Conservation (phyloP, 2,329 filamentous ascomycete genomes). For the Epichloe glyceriae region DNA sequence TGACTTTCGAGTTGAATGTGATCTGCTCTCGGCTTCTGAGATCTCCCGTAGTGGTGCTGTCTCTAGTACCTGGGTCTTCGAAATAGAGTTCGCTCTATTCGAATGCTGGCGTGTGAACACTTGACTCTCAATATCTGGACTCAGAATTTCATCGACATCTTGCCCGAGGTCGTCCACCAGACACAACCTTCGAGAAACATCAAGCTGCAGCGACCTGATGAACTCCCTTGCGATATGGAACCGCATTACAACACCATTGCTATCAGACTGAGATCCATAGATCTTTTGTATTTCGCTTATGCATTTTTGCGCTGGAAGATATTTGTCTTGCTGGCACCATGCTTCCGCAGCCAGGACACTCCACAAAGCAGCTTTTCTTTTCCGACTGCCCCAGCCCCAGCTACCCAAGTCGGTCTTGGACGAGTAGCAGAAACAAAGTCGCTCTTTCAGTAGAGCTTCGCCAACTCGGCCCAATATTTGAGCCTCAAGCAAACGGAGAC, state of each 20-base stretch:
- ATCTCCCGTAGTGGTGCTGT: constrained; percentile 29
- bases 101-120: constrained; percentile 33
- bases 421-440: constrained; percentile 72
- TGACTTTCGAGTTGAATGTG: background rate
- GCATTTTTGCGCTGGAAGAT: constrained; percentile 64
- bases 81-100: background rate
- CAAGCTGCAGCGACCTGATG: constrained; percentile 36
- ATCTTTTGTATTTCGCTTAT: constrained; percentile 54
- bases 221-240: constrained; percentile 40
- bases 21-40: constrained; percentile 8
- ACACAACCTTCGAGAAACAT: constrained; percentile 34
- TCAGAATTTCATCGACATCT: constrained; percentile 23
- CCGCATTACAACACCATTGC: constrained; percentile 34
- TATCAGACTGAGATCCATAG: constrained; percentile 37
- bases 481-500: constrained; percentile 64
- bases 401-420: constrained; percentile 56
- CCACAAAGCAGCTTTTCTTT: constrained; percentile 83
- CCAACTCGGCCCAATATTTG: constrained; percentile 62
- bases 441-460: constrained; percentile 73
- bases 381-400: constrained; percentile 55
- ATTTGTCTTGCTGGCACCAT: constrained; percentile 69
- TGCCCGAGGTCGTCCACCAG: constrained; percentile 13
- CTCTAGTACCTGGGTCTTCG: constrained; percentile 29
- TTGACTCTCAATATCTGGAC: constrained; percentile 30
- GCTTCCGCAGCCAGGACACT: constrained; percentile 68